Percentiles rank a stretch among this genome's conserved stretches.
Conservation (phyloP, 176 grass and related monocot genomes). For the Saccharum officinarum region DNA sequence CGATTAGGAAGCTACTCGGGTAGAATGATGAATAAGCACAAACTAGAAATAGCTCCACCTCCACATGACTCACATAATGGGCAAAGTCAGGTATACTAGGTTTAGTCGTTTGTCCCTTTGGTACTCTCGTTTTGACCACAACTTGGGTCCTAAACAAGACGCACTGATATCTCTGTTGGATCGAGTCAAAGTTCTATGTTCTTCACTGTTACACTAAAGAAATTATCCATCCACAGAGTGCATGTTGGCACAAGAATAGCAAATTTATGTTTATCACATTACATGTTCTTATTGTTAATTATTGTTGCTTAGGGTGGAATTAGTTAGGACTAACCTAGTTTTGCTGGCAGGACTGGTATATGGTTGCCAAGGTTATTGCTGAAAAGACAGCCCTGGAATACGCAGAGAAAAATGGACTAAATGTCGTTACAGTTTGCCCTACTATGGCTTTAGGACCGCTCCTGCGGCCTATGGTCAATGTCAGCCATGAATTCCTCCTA, state of each 20-base stretch:
- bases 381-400: conserved; percentile 42
- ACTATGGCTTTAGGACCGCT: conserved; percentile 27
- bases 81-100: no score
- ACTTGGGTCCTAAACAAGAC: no score
- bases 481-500: conserved; percentile 19
- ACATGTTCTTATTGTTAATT: background rate
- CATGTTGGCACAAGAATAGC: no score
- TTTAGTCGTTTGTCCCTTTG: no score
- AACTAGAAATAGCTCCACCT: background rate
- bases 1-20: background rate
- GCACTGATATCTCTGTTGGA: no score
- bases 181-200: no score
- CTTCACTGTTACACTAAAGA: no score
- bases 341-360: conserved; percentile 48
- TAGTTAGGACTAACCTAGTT: background rate
- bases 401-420: conserved; percentile 22
- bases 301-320: background rate
- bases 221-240: no score
- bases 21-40: background rate
- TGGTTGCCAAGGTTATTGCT: conserved; percentile 40
- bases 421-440: conserved; percentile 43
- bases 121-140: no score
- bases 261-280: background rate
- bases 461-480: conserved; percentile 15
- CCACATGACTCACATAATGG: no score